Percentiles rank a stretch among this genome's conserved stretches.
Evolutionary conservation across 2,329 filamentous ascomycete species (phyloP).

Genomic region (Hypomyces perniciosus): DNA sequence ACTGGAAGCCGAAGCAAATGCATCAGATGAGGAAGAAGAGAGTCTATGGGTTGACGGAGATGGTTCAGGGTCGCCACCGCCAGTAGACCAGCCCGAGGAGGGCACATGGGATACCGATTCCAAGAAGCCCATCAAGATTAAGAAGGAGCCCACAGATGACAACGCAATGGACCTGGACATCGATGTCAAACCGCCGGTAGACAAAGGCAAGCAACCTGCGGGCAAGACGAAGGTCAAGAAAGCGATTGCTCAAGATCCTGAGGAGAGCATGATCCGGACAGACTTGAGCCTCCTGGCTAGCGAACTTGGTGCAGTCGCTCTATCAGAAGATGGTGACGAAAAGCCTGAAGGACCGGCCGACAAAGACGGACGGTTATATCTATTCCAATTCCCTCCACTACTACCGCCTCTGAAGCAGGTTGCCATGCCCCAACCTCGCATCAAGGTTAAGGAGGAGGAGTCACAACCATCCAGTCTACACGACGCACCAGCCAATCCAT

Average conservation of each 20-base stretch:
- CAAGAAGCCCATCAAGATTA: conserved; percentile 32
- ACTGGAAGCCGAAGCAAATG: conserved; percentile 48
- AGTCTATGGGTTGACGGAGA: conserved; percentile 40
- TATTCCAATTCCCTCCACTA: conserved; percentile 60
- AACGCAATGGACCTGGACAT: conserved; percentile 37
- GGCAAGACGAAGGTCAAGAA: conserved; percentile 24
- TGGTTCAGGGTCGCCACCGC: conserved; percentile 20
- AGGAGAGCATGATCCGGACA: conserved; percentile 33
- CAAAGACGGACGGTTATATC: conserved; percentile 53
- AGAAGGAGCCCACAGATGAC: conserved; percentile 40
- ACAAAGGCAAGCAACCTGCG: conserved; percentile 20
- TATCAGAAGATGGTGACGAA: conserved; percentile 26
- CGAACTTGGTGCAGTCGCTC: conserved; percentile 35
- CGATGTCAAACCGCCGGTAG: conserved; percentile 19
- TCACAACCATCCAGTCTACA: conserved; percentile 33
- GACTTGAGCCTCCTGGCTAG: conserved; percentile 37
- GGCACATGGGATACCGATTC: conserved; percentile 40
- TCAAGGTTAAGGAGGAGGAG: conserved; percentile 38
- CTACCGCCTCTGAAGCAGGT: conserved; percentile 47
- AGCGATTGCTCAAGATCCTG: conserved; percentile 27
- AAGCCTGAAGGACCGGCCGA: conserved; percentile 26
- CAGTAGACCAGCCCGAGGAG: conserved; percentile 28
- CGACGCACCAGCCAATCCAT: conserved; percentile 18
- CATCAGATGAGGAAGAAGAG: conserved; percentile 35
- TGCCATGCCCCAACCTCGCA: conserved; percentile 18